Evolutionary conservation across 768 basidiomycete genomes (phyloP), one percentile per base, ranked within the genome.

Genomic region (Psilocybe cubensis): DNA sequence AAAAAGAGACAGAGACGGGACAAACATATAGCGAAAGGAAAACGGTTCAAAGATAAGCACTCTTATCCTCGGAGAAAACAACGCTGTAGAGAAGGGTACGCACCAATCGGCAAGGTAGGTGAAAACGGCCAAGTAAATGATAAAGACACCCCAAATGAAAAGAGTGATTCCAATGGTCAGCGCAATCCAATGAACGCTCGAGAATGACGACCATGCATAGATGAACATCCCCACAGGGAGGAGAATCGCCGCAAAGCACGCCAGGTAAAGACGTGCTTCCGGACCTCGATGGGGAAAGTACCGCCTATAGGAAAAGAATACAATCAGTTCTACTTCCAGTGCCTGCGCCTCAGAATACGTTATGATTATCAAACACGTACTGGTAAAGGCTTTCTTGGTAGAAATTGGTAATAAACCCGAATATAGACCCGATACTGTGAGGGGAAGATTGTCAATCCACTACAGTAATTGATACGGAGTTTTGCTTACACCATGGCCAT

Each of bases 221-320:
- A 91, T 83, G 70, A 90, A 82, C 80, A 88, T 85, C n/a, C 81
- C 82, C 0, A 69, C 59, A 0, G 88, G 87, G 44, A 87, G 74
- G 11, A 84, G 63, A 40, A 87, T 41, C 0, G 78, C 81, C 0
- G 83, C 85, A 29, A 78, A 67, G 61, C 86, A 86, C 10, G 86
- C 79, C 20, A 74, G 69, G 57, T 81, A 86, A 21, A 90, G 72
- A 11, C 88, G 79, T 5, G 88, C 87, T 71, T 90, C 88, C 0
- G 77, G 77, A 0, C 78, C 78, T 33, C 74, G 68, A 20, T 56
- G 68, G 5, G 69, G 59, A 29, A 73, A 69, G 61, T 74, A 56
- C 60, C 70, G 65, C 43, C 78, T 80, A 28, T 9, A 52, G 24
- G 6, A 33, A 53, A n/a, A 7, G 21, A 27, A 40, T 2, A 42